These are phyloP conservation scores for Ascochyta lentis DNA, from an alignment of 2,329 filamentous ascomycete species.

Conservation along the genomic window DNA sequence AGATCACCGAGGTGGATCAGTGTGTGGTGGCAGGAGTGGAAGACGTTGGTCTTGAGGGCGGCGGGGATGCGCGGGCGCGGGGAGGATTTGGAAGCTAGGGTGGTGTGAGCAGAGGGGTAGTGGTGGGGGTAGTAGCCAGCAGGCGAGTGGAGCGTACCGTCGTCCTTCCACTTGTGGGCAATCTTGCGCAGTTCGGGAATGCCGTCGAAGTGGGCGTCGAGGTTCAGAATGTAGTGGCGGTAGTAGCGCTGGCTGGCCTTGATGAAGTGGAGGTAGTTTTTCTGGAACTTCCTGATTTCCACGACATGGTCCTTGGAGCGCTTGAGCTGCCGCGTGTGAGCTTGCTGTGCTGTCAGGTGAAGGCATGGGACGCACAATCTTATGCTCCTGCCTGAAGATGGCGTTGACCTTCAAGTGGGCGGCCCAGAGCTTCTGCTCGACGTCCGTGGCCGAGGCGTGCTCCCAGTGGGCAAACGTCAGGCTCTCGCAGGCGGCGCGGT, in stretches of 20 bases:
- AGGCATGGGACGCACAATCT: slow-evolving; percentile 27
- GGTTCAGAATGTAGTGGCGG: slow-evolving; percentile 79
- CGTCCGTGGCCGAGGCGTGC: slow-evolving; percentile 66
- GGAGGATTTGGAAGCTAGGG: slow-evolving; percentile 41
- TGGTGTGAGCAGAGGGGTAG: slow-evolving; percentile 43
- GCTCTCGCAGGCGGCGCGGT: slow-evolving; percentile 74
- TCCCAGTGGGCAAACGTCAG: slow-evolving; percentile 76
- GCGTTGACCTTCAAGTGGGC: slow-evolving; percentile 78
- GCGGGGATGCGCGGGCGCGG: slow-evolving; percentile 48
- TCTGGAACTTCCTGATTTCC: slow-evolving; percentile 78
- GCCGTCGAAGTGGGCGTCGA: slow-evolving; percentile 67
- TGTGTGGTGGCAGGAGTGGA: slow-evolving; percentile 79
- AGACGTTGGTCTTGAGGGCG: slow-evolving; percentile 65
- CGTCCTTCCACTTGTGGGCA: slow-evolving; percentile 53
- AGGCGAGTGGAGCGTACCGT: slow-evolving; percentile 29
- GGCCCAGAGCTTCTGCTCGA: slow-evolving; percentile 78
- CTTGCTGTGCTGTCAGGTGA: neutral
- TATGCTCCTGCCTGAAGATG: slow-evolving; percentile 71
- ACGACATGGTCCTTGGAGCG: slow-evolving; percentile 62
- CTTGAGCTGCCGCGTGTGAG: slow-evolving; percentile 48
- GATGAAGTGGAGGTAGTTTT: slow-evolving; percentile 82
- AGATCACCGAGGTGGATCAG: slow-evolving; percentile 89
- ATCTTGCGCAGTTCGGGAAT: slow-evolving; percentile 66
- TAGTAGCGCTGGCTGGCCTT: slow-evolving; percentile 91
- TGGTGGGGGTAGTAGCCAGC: neutral